Evolutionary conservation across 1,284 basidiomycete species (phyloP).

Genomic region (Marasmius fiardii): DNA sequence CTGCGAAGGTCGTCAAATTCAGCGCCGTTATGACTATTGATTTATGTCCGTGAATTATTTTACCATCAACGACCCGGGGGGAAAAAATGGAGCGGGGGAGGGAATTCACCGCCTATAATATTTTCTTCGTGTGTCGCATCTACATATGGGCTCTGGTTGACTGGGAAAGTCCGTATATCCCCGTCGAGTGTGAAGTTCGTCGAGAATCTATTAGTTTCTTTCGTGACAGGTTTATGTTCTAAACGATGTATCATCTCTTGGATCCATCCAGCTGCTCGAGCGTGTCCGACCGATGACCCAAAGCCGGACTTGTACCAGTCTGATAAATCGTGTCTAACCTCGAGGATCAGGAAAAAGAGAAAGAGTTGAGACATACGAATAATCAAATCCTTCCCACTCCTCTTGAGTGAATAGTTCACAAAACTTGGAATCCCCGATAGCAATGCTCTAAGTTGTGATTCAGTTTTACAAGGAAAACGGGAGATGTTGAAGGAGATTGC

Average conservation of each 20-base stretch:
- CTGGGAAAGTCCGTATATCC: constrained; percentile 72
- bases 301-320: constrained; percentile 77
- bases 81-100: background rate
- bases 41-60: background rate
- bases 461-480: background rate
- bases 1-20: constrained; percentile 70
- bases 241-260: constrained; percentile 81
- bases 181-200: constrained; percentile 80
- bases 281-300: constrained; percentile 74
- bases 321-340: constrained; percentile 42
- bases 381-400: constrained; percentile 89
- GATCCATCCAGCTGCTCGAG: constrained; percentile 83
- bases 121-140: constrained; percentile 87
- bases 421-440: constrained; percentile 86
- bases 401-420: constrained; percentile 87
- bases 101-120: constrained; percentile 64
- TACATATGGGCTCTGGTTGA: constrained; percentile 78
- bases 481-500: constrained; percentile 7
- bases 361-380: constrained; percentile 55
- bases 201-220: constrained; percentile 62
- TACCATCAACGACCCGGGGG: constrained; percentile 1
- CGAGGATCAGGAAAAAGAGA: background rate
- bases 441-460: constrained; percentile 64
- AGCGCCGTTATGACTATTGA: constrained; percentile 64
- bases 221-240: constrained; percentile 64